Conservation (phyloP, 2,329 filamentous ascomycete genomes). For the Calonectria henricotiae region DNA sequence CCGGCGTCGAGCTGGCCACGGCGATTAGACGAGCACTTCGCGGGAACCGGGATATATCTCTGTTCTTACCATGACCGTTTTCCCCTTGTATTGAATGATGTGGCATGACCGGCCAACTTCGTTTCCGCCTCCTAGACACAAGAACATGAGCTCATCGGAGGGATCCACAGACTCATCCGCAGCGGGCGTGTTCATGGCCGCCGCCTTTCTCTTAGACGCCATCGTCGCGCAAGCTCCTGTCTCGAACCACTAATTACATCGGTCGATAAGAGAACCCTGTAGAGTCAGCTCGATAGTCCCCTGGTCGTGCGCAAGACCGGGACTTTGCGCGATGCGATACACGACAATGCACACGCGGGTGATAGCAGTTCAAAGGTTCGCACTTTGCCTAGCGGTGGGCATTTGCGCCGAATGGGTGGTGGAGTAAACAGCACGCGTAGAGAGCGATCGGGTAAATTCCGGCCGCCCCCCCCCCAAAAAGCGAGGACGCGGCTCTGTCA, state of each 20-base stretch:
- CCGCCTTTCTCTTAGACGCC: slow-evolving; percentile 94
- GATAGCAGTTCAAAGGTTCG: slow-evolving; percentile 7
- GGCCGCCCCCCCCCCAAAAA: slow-evolving; percentile 35
- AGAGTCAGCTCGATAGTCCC: slow-evolving; percentile 40
- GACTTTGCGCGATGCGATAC: slow-evolving; percentile 35
- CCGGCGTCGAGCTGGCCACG: slow-evolving; percentile 87
- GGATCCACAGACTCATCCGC: slow-evolving; percentile 93
- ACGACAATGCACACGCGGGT: slow-evolving; percentile 22
- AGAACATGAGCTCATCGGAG: slow-evolving; percentile 93
- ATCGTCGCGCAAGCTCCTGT: slow-evolving; percentile 66
- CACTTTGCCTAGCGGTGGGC: slow-evolving; percentile 23
- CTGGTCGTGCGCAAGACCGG: slow-evolving; percentile 30
- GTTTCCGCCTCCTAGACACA: slow-evolving; percentile 94
- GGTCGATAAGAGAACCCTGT: slow-evolving; percentile 34
- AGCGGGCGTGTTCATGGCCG: slow-evolving; percentile 77
- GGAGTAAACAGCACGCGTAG: slow-evolving; percentile 42
- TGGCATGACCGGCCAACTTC: slow-evolving; percentile 98
- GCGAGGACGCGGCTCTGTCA: slow-evolving; percentile 40
- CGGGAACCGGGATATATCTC: neutral
- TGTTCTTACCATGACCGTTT: slow-evolving; percentile 90
- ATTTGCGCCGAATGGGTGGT: slow-evolving; percentile 35
- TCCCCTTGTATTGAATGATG: slow-evolving; percentile 99
- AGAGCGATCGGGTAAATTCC: slow-evolving; percentile 50
- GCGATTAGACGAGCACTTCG: slow-evolving; percentile 44
- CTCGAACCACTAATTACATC: slow-evolving; percentile 45